Conservation (phyloP, 257 asterid species). For the Lycium barbarum region DNA sequence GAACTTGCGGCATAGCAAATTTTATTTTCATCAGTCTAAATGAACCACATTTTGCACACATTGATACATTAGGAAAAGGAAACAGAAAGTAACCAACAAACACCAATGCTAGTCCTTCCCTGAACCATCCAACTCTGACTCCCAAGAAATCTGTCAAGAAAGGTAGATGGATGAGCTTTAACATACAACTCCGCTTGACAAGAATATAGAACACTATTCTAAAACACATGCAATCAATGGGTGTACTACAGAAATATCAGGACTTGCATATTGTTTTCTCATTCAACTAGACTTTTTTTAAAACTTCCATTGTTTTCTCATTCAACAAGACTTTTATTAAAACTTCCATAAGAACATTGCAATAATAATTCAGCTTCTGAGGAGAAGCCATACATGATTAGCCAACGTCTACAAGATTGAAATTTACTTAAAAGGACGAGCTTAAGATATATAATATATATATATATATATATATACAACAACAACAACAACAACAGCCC, state of each 20-base stretch:
- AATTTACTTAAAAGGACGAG: not conserved
- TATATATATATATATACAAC: not conserved
- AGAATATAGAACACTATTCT: not conserved
- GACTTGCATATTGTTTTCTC: not conserved
- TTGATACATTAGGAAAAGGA: constrained; percentile 12
- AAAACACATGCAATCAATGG: not conserved
- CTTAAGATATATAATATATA: not conserved
- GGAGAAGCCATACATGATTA: not conserved
- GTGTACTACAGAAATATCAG: not conserved
- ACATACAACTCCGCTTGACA: not conserved
- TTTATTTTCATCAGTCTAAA: not conserved
- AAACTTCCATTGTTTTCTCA: not conserved
- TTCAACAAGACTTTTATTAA: not conserved
- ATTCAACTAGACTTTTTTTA: not conserved
- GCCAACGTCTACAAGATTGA: not conserved
- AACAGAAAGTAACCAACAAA: not conserved
- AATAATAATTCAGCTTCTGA: not conserved
- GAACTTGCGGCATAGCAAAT: not conserved
- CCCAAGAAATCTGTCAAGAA: not conserved
- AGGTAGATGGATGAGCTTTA: not conserved
- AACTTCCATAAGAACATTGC: not conserved
- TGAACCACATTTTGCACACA: not conserved
- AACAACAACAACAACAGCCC: too few species aligned
- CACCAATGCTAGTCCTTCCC: not conserved
- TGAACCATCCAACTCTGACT: not conserved